Conservation (phyloP, 2,329 filamentous ascomycete species). For the Pyrenophora graminea region DNA sequence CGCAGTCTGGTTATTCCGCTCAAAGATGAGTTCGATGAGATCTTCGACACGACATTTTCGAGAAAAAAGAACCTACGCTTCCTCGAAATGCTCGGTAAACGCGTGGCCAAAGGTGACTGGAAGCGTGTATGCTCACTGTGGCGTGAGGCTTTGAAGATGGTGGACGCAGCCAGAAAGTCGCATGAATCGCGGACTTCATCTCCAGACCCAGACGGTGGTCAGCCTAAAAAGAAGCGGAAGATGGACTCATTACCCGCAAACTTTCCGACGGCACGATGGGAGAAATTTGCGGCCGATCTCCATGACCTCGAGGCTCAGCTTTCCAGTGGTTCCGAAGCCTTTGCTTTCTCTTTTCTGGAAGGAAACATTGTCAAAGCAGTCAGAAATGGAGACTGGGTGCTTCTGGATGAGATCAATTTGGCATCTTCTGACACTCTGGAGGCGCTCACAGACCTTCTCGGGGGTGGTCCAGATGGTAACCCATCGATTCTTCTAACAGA, state of each 20-base stretch:
- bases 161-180: slow-evolving; percentile 56
- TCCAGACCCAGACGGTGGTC: slow-evolving; percentile 56
- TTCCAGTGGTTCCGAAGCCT: slow-evolving; percentile 70
- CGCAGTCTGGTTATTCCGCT: slow-evolving; percentile 85
- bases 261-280: slow-evolving; percentile 73
- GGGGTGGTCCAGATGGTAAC: slow-evolving; percentile 68
- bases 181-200: slow-evolving; percentile 49
- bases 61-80: slow-evolving; percentile 82
- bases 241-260: slow-evolving; percentile 57
- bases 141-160: slow-evolving; percentile 88
- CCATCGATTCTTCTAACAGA: slow-evolving; percentile 91
- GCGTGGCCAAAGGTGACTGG: slow-evolving; percentile 83
- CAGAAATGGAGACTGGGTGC: slow-evolving; percentile 93
- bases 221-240: slow-evolving; percentile 73
- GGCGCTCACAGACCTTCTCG: slow-evolving; percentile 85
- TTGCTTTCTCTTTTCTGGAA: slow-evolving; percentile 95
- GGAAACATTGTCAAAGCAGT: slow-evolving; percentile 96
- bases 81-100: slow-evolving; percentile 77
- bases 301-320: slow-evolving; percentile 81
- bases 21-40: slow-evolving; percentile 89
- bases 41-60: slow-evolving; percentile 88
- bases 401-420: slow-evolving; percentile 96
- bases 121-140: slow-evolving; percentile 81
- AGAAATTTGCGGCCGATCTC: slow-evolving; percentile 73
- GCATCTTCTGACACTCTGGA: slow-evolving; percentile 94